Base-by-base conservation (phyloP, 305 asterid genomes). In the Withania somnifera region DNA sequence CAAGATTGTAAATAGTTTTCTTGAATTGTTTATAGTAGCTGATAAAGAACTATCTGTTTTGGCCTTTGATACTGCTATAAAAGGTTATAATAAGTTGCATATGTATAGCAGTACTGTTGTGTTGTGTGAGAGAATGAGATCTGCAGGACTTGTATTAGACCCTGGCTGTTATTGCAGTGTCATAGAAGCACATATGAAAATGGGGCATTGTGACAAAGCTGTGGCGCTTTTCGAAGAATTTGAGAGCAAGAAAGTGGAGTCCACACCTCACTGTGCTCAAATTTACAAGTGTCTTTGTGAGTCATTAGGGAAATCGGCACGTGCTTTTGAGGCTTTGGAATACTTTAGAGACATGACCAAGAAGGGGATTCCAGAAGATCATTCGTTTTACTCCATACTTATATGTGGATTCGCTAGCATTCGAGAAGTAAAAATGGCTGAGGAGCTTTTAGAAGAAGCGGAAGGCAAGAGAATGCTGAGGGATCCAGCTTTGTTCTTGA, bases 401-500 rank as follows among this genome's bases (percentile, higher is more conserved):
- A 94, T 96, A 4, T 79, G 88, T 56, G 90, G 94, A 1, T 90
- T 94, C 2, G 89, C 94, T 0, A 85, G 87, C 71, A 69, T 81
- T 0, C 88, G 89, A 2, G 98, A 94, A 10, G 80, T 94, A 3
- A 79, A 82, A 64, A 85, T 86, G 83, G 98, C 92, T 0, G 98
- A 90, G 67, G 95, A 92, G 87, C 90, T 96, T 6, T 17, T 96
- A 45, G 88, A 64, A 64, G 98, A 94, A 83, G 99, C 98, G 0
- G 95, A 91, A 84, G 73, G 87, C 26, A 96, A 92, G 92, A 87
- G 84, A 32, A 89, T 96, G 97, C 61, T 96, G 82, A 87, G 90
- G 79, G 95, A 96, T 84, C 97, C 98, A 0, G 91, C 94, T 11
- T 81, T 96, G 53, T 96, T 94, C 79, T 85, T 94, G 91, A 93